phyloP scores from a whole-genome alignment of 2,329 filamentous ascomycete species.

The Diaporthe sp. region DNA sequence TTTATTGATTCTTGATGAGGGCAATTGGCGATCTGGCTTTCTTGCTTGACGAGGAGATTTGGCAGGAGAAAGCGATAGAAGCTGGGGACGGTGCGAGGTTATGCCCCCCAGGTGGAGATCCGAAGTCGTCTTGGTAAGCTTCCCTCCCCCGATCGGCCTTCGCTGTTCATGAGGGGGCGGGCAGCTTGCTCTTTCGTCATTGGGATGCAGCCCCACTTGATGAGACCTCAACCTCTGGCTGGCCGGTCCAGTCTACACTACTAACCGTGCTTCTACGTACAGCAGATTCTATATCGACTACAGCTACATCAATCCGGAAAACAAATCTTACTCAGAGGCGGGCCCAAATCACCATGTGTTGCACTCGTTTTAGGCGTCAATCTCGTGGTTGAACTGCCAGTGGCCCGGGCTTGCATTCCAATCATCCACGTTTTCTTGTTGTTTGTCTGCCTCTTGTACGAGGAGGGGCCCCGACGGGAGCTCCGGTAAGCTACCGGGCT shows the following conservation, averaged over 20 bases:
- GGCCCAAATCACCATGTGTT: neutral
- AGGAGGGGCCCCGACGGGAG: neutral
- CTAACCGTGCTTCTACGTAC: neutral
- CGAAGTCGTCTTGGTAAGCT: slow-evolving; percentile 36
- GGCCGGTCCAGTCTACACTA: neutral
- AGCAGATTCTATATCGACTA: neutral
- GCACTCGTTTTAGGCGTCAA: neutral
- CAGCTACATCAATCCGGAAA: too few species aligned
- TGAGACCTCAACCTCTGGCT: slow-evolving; percentile 9
- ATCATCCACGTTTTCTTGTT: neutral
- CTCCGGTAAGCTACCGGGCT: slow-evolving; percentile 31
- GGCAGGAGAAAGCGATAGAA: slow-evolving; percentile 39
- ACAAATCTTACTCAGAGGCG: neutral
- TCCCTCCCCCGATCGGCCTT: slow-evolving; percentile 20
- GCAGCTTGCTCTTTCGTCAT: slow-evolving; percentile 34
- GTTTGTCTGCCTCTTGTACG: neutral
- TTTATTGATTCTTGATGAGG: slow-evolving; percentile 42
- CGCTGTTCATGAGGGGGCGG: slow-evolving; percentile 28
- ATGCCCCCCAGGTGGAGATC: slow-evolving; percentile 31
- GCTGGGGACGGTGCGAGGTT: slow-evolving; percentile 41
- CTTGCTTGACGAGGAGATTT: slow-evolving; percentile 37
- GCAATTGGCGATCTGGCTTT: slow-evolving; percentile 30
- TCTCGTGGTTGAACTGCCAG: neutral
- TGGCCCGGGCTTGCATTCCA: neutral
- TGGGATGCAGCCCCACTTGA: slow-evolving; percentile 24